phyloP scores from a whole-genome alignment of 2,329 filamentous ascomycete genomes.

The Curvularia eragrostidis region DNA sequence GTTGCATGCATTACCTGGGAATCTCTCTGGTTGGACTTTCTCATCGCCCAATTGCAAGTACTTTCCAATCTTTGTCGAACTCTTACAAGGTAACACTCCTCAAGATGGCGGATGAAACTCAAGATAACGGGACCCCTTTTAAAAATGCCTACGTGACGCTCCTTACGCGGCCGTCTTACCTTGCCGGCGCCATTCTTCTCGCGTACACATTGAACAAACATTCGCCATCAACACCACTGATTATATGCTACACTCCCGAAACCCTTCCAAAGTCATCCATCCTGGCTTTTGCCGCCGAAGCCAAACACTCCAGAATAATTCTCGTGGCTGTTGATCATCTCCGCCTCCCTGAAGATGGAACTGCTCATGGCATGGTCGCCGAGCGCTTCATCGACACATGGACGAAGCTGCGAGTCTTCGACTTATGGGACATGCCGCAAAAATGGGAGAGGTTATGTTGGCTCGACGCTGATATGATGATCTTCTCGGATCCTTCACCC shows the following conservation, averaged over 20 bases:
- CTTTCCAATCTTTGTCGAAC: background rate
- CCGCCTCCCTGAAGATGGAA: conserved; percentile 43
- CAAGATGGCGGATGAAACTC: conserved; percentile 19
- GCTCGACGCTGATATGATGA: conserved; percentile 61
- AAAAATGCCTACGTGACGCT: conserved; percentile 58
- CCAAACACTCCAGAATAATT: conserved; percentile 50
- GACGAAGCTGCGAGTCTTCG: conserved; percentile 63
- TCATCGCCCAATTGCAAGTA: background rate
- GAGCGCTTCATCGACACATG: conserved; percentile 62
- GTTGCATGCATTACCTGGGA: background rate
- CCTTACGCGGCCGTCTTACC: conserved; percentile 59
- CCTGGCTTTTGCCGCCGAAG: conserved; percentile 53
- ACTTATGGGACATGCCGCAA: conserved; percentile 42
- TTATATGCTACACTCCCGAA: conserved; percentile 58
- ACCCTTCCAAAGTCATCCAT: conserved; percentile 52
- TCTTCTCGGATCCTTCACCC: conserved; percentile 51
- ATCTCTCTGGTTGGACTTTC: background rate
- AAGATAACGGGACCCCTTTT: background rate
- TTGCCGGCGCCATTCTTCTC: conserved; percentile 60
- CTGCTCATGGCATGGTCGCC: conserved; percentile 53
- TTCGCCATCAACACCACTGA: conserved; percentile 55
- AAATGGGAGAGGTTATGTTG: conserved; percentile 54
- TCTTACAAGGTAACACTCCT: background rate
- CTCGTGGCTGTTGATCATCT: conserved; percentile 52
- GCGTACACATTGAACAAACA: conserved; percentile 58